Base-by-base conservation (phyloP, 495 filamentous ascomycete genomes). In the Corynascus novoguineensis region DNA sequence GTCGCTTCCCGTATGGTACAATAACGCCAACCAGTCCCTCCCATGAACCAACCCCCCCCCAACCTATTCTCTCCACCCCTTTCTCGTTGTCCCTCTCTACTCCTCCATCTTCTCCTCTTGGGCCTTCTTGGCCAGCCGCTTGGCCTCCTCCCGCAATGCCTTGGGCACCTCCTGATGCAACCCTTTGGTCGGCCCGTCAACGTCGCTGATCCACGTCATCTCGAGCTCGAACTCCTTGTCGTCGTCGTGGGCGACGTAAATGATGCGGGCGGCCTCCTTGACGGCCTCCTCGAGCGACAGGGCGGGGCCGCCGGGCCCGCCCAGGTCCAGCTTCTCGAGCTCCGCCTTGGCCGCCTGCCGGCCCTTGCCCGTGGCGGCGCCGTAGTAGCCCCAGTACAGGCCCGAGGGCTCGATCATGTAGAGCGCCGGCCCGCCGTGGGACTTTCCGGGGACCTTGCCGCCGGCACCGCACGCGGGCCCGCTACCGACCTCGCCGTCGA, bases 361-460 rank as follows among this genome's bases (percentile, higher is more conserved):
- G 38, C 93, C 93, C 68, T 97, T 97, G 53, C 93, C 93, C 28
- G 93, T 96, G 28, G 93, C 93, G 46, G 93, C 93, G 62, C 93
- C 93, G 71, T 96, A 96, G 75, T 98, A 98, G 11, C 93, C 93
- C 93, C 93, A 98, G 75, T 95, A 96, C 53, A 92, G 73, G 52
- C 93, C 93, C 68, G 90, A 96, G 46, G 93, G 93, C 76, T 98
- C 93, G 66, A 97, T 89, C 93, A 98, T 98, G 80, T 96, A 97
- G 51, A 98, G 80, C 41, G 81, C 89, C 31, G 93, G 93, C 1
- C 92, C 93, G 65, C 92, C 93, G 64, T 87, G 82, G 69, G 86
- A 87, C 59, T 82, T 81, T 57, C 82, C 86, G 47, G 83, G 71
- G 21, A 82, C 78, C 75, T 90, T 92, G 57, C 90, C 91, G 55